Base-by-base conservation (phyloP, 192 early-diverging fungal genomes). In the Podila verticillata region DNA sequence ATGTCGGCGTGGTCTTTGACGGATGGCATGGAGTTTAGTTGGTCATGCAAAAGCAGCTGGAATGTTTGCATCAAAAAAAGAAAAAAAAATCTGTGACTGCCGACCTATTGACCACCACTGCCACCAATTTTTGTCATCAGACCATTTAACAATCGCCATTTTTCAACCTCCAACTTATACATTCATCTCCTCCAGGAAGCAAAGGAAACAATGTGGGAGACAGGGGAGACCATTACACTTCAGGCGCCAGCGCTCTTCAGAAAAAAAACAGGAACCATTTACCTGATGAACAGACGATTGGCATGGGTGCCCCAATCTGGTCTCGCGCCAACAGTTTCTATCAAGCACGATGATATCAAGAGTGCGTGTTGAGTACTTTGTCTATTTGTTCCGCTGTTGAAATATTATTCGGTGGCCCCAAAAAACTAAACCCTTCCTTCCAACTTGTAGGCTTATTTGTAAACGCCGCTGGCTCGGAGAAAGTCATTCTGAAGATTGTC, bases 401-500 rank as follows among this genome's bases (percentile, higher is more conserved):
- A 39, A 19, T 4, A 64, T 13, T 24, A 5, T 28, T 31, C 26
- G 5, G 28, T 29, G 12, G 10, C 12, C 48, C 35, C 19, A 19
- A 29, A 31, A 13, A 22, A 48, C 30, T 31, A 2, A 12, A 29
- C 24, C 20, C n/a, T 20, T 57, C 8, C 31, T 64, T 63, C 17
- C 39, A 22, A 17, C 30, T 2, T 30, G 0, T 63, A 79, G 72
- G 56, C 26, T 57, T 70, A 12, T 83, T 67, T 64, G 87, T 90
- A 15, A 87, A 73, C 63, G 83, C 82, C 22, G 85, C 82, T 0
- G 81, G 75, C 0, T 60, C 85, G 4, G 84, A 84, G 19, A 89
- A 86, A 39, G 85, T 87, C 15, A 88, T 90, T 72, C 77, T 92
- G n/a, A 86, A 88, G 72, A 74, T 92, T 22, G 72, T 77, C 8